A percentile compares a stretch with the other conserved stretches of the same genome.
Conservation (phyloP, 805 yeast species). For the Pichia manshurica region DNA sequence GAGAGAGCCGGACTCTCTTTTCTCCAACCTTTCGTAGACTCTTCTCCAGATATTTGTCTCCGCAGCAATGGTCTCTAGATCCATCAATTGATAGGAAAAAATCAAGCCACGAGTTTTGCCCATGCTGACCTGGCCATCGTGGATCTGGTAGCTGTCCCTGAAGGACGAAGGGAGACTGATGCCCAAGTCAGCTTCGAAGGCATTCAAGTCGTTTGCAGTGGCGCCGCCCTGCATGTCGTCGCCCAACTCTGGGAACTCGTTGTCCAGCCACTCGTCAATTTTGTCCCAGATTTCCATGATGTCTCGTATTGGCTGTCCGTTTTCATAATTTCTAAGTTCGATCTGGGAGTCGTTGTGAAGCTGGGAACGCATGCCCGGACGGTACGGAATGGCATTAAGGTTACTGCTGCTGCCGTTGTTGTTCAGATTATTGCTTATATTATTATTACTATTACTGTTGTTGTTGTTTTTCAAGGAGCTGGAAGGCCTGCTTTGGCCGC, state of each 20-base stretch:
- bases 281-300: conserved; percentile 85
- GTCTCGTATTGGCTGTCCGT: conserved; percentile 53
- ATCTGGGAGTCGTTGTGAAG: conserved; percentile 51
- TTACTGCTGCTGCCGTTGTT: conserved; percentile 12
- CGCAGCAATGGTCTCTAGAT: conserved; percentile 71
- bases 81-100: conserved; percentile 75
- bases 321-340: conserved; percentile 34
- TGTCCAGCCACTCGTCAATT: conserved; percentile 75
- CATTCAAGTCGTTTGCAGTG: conserved; percentile 71
- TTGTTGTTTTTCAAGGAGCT: conserved; percentile 20
- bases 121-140: conserved; percentile 85
- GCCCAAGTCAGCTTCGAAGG: conserved; percentile 77
- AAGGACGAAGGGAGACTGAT: conserved; percentile 75
- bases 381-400: conserved; percentile 29
- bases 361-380: conserved; percentile 37
- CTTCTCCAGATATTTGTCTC: conserved; percentile 84
- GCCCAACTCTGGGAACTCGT: conserved; percentile 72
- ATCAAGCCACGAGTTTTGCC: conserved; percentile 74
- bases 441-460: conserved; percentile 14
- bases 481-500: conserved; percentile 34
- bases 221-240: conserved; percentile 76
- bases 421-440: conserved; percentile 9
- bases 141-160: conserved; percentile 68
- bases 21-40: conserved; percentile 38
- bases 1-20: conserved; percentile 16